Conservation (phyloP, 1,284 basidiomycete genomes). For the Omphalotus olearius region DNA sequence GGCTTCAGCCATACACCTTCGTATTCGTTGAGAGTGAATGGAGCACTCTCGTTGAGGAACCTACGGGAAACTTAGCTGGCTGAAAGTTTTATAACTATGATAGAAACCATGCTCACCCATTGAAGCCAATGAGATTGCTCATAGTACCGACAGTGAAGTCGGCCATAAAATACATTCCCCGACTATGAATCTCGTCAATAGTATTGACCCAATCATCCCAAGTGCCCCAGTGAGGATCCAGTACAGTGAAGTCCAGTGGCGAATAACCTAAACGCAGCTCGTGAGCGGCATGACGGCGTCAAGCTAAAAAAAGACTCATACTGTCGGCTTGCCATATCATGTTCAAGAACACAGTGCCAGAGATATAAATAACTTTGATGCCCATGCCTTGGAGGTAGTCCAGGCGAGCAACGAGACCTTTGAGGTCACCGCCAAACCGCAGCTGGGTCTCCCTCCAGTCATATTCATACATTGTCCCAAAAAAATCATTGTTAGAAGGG, state of each 20-base stretch:
- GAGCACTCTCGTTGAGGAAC: constrained; percentile 74
- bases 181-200: constrained; percentile 72
- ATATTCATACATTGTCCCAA: constrained; percentile 73
- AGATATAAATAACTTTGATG: constrained; percentile 78
- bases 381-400: constrained; percentile 92
- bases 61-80: constrained; percentile 32
- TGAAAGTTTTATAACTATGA: background rate
- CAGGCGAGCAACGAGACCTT: constrained; percentile 67
- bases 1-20: constrained; percentile 74
- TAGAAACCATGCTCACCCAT: constrained; percentile 50
- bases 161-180: constrained; percentile 86
- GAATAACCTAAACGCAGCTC: constrained; percentile 64
- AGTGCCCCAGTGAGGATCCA: constrained; percentile 89
- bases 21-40: constrained; percentile 76
- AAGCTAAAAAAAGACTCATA: constrained; percentile 38
- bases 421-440: constrained; percentile 84
- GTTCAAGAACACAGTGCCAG: constrained; percentile 88
- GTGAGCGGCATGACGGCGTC: background rate
- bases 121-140: constrained; percentile 81
- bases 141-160: constrained; percentile 94
- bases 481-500: constrained; percentile 87
- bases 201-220: constrained; percentile 72
- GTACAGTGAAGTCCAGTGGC: constrained; percentile 81
- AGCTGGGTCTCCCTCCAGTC: constrained; percentile 87
- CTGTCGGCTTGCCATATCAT: constrained; percentile 96